phyloP scores from a whole-genome alignment of 2,329 filamentous ascomycete genomes.

The Nemania serpens region DNA sequence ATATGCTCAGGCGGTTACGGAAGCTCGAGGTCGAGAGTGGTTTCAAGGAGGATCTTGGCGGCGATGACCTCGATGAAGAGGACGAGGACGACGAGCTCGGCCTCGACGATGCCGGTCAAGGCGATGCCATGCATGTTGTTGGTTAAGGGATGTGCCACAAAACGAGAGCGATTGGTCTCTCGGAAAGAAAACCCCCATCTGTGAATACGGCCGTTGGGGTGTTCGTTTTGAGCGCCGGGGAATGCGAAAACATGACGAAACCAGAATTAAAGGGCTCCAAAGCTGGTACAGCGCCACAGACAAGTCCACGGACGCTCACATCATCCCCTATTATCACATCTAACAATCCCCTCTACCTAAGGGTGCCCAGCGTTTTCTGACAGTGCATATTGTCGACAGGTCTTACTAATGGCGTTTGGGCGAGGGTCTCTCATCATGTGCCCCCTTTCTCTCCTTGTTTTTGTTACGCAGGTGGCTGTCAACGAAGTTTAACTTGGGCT shows the following conservation, averaged over 20 bases:
- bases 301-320: neutral
- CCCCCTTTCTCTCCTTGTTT: constrained; percentile 9
- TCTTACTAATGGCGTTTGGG: constrained; percentile 32
- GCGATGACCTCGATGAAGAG: constrained; percentile 65
- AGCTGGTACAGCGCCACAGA: neutral
- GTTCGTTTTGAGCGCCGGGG: neutral
- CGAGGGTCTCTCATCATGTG: constrained; percentile 30
- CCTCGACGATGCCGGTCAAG: constrained; percentile 40
- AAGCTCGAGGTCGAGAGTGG: constrained; percentile 76
- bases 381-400: constrained; percentile 23
- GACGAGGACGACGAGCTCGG: constrained; percentile 49
- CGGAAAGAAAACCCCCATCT: neutral
- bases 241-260: neutral
- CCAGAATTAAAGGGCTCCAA: neutral
- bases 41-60: constrained; percentile 72
- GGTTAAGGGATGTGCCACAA: constrained; percentile 23
- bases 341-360: neutral
- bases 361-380: constrained; percentile 31
- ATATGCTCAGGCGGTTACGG: constrained; percentile 77
- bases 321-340: neutral
- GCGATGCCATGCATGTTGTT: constrained; percentile 39
- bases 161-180: neutral
- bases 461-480: neutral
- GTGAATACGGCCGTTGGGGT: neutral
- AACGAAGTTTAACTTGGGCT: constrained; percentile 13